Evolutionary conservation across 75 land plant genomes (phyloP), one percentile per base, ranked within the genome.

Genomic region (Sequoiadendron giganteum): DNA sequence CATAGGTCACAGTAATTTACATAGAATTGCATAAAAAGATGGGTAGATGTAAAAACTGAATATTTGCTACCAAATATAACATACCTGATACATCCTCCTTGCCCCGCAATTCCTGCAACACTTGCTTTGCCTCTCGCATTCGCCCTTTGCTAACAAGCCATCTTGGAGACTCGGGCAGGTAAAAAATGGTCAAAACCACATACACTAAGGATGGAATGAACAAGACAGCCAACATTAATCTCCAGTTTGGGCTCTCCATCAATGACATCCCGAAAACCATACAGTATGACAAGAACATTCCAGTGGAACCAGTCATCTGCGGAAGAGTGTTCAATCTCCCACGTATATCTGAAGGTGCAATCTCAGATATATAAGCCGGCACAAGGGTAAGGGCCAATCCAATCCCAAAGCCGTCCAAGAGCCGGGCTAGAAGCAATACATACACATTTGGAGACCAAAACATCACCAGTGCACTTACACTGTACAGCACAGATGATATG

Each of bases 91-190:
- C 98, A 88, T 97, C 99, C 72, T 95, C 96, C 88, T 86, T 91
- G 90, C 93, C 94, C 6, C 99, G 95, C 72, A 97, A 85, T 68
- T 90, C 89, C 86, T 95, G 98, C 72, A 97, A 87, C 56, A 97
- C 95, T 55, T 87, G 55, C 84, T 92, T 93, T 5, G 98, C 99
- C 87, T 97, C 99, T 36, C 14, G 55, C 95, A 95, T 96, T 42
- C 93, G 88, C 3, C 99, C 98, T 88, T 97, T 97, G 87, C 99
- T 97, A 1, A 96, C 99, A 89, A 97, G 97, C 99, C 99, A 97
- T 85, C 99, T 90, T 11, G 99, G 99, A 68, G 99, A 97, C 87
- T 97, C 99, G 25, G 99, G 98, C 88, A 97, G 87, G 87, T 85
- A 95, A 87, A 95, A 90, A 14, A 95, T 83, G 21, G 94, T 93